Evolutionary conservation across 2,329 filamentous ascomycete genomes (phyloP).

Genomic region (Clonostachys solani): DNA sequence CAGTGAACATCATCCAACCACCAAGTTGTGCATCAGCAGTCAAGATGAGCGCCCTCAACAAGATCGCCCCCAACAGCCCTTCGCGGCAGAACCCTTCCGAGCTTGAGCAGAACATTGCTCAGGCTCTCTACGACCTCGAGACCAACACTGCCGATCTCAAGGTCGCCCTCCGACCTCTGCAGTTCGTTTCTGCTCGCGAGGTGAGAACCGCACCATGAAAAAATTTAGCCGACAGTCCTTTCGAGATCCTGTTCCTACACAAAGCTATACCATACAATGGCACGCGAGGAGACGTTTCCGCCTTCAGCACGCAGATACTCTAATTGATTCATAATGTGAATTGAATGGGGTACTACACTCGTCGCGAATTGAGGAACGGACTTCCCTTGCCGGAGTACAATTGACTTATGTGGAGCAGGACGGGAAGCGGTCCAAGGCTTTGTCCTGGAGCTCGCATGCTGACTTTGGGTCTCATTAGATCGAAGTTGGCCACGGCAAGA

Average conservation of each 20-base stretch:
- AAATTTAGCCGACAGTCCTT: conserved; percentile 10
- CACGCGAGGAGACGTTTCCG: conserved; percentile 1
- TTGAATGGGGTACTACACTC: neutral
- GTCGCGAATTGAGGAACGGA: neutral
- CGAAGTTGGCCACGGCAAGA: conserved; percentile 99
- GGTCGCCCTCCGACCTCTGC: conserved; percentile 91
- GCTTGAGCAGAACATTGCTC: conserved; percentile 95
- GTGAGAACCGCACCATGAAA: conserved; percentile 61
- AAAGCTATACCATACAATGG: conserved; percentile 22
- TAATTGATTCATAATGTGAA: neutral
- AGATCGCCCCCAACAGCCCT: conserved; percentile 97
- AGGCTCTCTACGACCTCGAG: conserved; percentile 98
- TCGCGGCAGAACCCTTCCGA: conserved; percentile 95
- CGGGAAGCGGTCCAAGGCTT: conserved; percentile 72
- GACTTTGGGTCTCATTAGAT: conserved; percentile 76
- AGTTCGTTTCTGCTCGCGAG: conserved; percentile 99
- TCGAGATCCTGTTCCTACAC: conserved; percentile 40
- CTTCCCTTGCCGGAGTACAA: conserved; percentile 13
- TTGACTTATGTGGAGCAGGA: conserved; percentile 58
- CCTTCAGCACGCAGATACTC: neutral
- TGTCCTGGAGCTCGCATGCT: conserved; percentile 73
- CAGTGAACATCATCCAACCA: conserved; percentile 16
- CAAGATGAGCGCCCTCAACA: conserved; percentile 79
- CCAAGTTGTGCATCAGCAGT: conserved; percentile 25
- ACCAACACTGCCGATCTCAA: conserved; percentile 98